Evolutionary conservation across 1,284 basidiomycete genomes (phyloP), one percentile per base, ranked within the genome.

Genomic region (Irpex sp.): DNA sequence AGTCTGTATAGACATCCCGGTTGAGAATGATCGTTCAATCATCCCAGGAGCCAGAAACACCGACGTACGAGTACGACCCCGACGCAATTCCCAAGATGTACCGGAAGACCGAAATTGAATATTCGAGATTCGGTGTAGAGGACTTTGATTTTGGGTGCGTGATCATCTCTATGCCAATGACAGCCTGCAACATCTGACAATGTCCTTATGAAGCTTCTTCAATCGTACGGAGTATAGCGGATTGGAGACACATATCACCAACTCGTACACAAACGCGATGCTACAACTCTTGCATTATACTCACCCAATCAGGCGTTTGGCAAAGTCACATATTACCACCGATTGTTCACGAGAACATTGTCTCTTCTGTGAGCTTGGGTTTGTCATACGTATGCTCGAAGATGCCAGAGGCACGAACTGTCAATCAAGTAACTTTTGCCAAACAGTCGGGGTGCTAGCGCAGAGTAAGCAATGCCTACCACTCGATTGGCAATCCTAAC

Each of bases 101-200:
- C 74, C 87, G 92, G 53, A 90, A 91, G 71, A 95, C 98, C 49
- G 95, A 97, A 75, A 99, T 99, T 71, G 95, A 97, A 76, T 99
- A 99, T 75, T 97, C 94, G 56, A 95, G 95, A 70, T 99, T 99
- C 69, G 97, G 97, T n/a, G 93, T 98, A 31, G 97, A 97, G 74
- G 97, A 99, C 76, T 99, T 99, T 72, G 97, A 99, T 75, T 99
- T 99, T 72, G 96, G 85, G 93, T 94, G 31, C 3, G 31, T 31
- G 31, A 71, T n/a, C 62, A 60, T 63, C 71, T 43, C 0, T 46
- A 46, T 57, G 15, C 13, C 59, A 43, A 46, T 56, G 15, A n/a
- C 15, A 50, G 1, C 37, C 6, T 37, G n/a, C 4, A 59, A 59
- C 26, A 61, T 49, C 51, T 61, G 15, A 63, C 26, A 37, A 58